Evolutionary conservation across 768 basidiomycete genomes (phyloP), one percentile per base, ranked within the genome.

Genomic region (Lactifluus hygrophoroides): DNA sequence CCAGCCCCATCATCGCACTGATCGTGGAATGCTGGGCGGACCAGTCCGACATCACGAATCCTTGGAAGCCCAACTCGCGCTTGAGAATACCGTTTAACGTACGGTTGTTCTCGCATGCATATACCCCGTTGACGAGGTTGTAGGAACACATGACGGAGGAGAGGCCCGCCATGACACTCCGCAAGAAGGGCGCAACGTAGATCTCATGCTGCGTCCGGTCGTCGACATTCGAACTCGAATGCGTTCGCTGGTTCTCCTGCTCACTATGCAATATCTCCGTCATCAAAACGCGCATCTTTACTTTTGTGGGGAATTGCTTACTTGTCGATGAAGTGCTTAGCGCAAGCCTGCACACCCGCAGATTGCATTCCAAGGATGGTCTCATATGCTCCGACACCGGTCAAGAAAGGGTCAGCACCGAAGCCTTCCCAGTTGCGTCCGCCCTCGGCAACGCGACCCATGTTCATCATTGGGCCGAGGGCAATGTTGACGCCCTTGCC

Each of bases 361-460:
- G 73, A 65, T 67, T 96, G 93, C 73, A 94, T 71, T 7, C 93
- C 93, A n/a, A 88, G 72, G 51, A 94, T 80, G 0, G 90, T 94
- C 70, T 92, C 87, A 56, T 82, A 86, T 4, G 84, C 80, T 1
- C 77, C 75, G 67, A 90, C 90, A 14, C 94, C 92, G n/a, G 80
- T 66, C 16, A 95, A 74, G 73, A 83, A 95, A 0, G 94, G 94
- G 69, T 96, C 94, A 13, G 80, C 90, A 30, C 93, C 92, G 58
- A 93, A 94, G 17, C 90, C 91, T 76, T 95, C 94, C 90, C 91
- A 95, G 70, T 94, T 92, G 28, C 94, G 77, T n/a, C 94, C 94
- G 7, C 87, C 90, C 62, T 81, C 76, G 3, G 88, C 83, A 19
- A 85, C 71, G 17, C 89, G 81, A 3, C 85, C 88, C 75, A 94